Evolutionary conservation across 805 yeast genomes (phyloP).

Genomic region (Myxozyma melibiosi): DNA sequence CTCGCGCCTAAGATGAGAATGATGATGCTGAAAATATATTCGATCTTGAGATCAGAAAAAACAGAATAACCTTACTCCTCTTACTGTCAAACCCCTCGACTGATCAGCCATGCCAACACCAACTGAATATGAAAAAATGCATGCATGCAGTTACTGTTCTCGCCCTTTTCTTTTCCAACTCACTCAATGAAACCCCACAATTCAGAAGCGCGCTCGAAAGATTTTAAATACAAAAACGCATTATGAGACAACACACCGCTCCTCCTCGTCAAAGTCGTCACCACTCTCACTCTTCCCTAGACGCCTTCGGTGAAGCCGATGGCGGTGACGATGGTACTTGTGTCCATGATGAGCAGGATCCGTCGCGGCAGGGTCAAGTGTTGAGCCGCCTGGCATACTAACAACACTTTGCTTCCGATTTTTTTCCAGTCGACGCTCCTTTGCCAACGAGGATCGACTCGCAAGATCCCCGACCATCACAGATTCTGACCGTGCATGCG

Average conservation of each 20-base stretch:
- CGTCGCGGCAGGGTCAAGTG: not conserved
- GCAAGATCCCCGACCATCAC: constrained; percentile 2
- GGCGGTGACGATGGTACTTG: not conserved
- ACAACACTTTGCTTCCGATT: constrained; percentile 7
- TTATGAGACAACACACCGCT: constrained; percentile 16
- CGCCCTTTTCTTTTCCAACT: not conserved
- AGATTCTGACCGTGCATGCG: constrained; percentile 3
- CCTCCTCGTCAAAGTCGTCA: constrained; percentile 18
- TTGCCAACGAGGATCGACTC: not conserved
- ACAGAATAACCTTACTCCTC: too few species aligned
- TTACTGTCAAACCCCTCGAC: too few species aligned
- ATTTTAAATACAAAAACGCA: not conserved
- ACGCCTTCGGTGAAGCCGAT: not conserved
- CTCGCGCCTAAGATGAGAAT: too few species aligned
- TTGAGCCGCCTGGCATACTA: constrained; percentile 9
- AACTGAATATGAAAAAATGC: too few species aligned
- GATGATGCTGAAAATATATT: too few species aligned
- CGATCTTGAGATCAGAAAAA: too few species aligned
- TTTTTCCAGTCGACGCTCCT: not conserved
- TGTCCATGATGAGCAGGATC: constrained; percentile 8
- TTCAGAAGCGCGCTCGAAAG: not conserved
- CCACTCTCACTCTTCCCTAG: not conserved
- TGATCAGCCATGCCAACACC: too few species aligned
- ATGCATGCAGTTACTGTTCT: too few species aligned
- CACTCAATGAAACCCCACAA: not conserved